These are phyloP conservation scores for Picea sitchensis DNA, from an alignment of 75 land plant genomes.

Conservation along the genomic window DNA sequence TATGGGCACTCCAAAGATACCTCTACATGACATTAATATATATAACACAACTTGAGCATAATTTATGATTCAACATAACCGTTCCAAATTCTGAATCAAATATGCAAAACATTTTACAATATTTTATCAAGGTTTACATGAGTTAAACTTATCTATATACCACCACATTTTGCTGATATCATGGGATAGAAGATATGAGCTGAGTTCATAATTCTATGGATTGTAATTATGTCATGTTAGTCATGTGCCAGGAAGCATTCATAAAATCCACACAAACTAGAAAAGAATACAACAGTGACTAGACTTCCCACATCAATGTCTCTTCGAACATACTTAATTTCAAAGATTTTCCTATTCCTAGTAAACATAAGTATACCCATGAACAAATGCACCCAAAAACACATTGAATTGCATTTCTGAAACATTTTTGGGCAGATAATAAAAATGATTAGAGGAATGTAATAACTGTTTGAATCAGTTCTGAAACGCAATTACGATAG, in stretches of 20 bases:
- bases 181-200: background rate
- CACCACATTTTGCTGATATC: background rate
- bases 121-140: background rate
- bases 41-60: background rate
- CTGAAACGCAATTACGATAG: background rate
- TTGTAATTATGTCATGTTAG: background rate
- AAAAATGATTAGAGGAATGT: background rate
- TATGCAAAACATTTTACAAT: background rate
- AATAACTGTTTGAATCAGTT: background rate
- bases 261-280: background rate
- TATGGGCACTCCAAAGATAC: background rate
- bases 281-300: background rate
- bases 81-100: background rate
- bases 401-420: background rate
- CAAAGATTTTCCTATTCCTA: background rate
- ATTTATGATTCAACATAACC: background rate
- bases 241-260: background rate
- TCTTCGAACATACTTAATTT: background rate
- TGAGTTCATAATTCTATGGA: background rate
- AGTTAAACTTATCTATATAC: background rate
- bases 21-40: background rate
- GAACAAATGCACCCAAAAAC: background rate
- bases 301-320: background rate
- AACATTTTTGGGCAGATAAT: background rate
- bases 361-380: no score